Percentiles rank a stretch among this genome's conserved stretches.
Evolutionary conservation across 140 eudicot genomes (phyloP).

Genomic region (Erigeron philadelphicus): DNA sequence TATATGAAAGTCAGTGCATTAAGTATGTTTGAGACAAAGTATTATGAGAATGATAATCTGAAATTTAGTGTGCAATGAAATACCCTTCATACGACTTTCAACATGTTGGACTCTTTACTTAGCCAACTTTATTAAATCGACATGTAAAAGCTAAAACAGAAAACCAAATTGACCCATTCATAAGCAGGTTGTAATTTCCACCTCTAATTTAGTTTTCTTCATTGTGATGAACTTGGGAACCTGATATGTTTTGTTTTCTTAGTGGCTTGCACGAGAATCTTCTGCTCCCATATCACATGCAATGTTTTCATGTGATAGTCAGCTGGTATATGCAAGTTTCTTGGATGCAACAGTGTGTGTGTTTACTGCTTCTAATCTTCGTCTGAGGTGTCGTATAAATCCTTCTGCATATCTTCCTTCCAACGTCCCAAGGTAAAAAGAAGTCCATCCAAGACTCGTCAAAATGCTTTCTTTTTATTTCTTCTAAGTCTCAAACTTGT

Average conservation of each 20-base stretch:
- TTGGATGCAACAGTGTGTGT: slow-evolving; percentile 77
- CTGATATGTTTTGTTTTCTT: neutral
- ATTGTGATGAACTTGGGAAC: no score
- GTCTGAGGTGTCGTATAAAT: slow-evolving; percentile 71
- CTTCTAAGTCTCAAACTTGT: neutral
- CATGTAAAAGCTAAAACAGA: neutral
- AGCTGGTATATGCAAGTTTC: slow-evolving; percentile 80
- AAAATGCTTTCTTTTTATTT: neutral
- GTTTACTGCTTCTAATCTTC: slow-evolving; percentile 66
- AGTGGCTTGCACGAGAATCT: slow-evolving; percentile 87
- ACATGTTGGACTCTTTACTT: neutral
- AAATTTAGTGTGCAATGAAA: neutral
- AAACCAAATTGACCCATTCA: neutral
- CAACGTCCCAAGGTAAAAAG: slow-evolving; percentile 27
- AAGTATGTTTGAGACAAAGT: no score
- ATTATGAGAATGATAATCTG: no score
- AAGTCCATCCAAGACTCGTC: neutral
- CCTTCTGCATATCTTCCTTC: slow-evolving; percentile 76
- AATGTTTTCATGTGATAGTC: slow-evolving; percentile 88
- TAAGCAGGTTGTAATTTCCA: neutral
- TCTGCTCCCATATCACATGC: slow-evolving; percentile 84
- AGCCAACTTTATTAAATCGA: neutral
- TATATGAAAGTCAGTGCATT: no score
- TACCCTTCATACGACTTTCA: neutral
- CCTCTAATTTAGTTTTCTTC: neutral